Conservation (phyloP, 2,329 filamentous ascomycete genomes). For the Fusarium proliferatum region DNA sequence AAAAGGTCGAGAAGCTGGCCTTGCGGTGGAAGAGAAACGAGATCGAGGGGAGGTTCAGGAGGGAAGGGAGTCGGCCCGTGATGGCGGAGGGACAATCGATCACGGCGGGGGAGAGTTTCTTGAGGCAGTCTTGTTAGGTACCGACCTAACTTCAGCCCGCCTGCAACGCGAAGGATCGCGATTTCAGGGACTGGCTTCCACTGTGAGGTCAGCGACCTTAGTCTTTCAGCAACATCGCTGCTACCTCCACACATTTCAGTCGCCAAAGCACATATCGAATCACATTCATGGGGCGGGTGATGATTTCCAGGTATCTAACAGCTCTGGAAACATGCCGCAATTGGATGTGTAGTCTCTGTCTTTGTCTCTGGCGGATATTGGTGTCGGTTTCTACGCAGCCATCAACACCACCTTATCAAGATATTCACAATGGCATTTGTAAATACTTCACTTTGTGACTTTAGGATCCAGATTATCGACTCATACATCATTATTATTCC, state of each 20-base stretch:
- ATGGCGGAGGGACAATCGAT: neutral
- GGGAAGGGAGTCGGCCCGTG: neutral
- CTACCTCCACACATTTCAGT: no score
- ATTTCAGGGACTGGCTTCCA: neutral
- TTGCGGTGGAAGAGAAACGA: neutral
- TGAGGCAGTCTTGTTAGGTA: neutral
- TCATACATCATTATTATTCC: neutral
- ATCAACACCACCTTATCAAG: fast-evolving
- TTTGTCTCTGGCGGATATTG: neutral
- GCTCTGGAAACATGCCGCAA: fast-evolving
- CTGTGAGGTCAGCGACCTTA: neutral
- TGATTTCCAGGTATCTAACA: fast-evolving
- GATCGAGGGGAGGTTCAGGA: neutral
- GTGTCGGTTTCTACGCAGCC: fast-evolving
- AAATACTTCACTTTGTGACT: fast-evolving
- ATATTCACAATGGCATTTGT: fast-evolving
- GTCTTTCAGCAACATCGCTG: neutral
- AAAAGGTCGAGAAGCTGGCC: neutral
- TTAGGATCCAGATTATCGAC: fast-evolving
- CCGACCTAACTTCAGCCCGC: neutral
- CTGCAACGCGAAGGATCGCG: neutral
- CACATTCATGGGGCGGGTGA: fast-evolving
- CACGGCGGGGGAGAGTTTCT: neutral
- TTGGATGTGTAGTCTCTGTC: neutral
- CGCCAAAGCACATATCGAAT: neutral